These are phyloP conservation scores for Naegleria lovaniensis DNA, from an alignment of 208 protist species.

Conservation along the genomic window DNA sequence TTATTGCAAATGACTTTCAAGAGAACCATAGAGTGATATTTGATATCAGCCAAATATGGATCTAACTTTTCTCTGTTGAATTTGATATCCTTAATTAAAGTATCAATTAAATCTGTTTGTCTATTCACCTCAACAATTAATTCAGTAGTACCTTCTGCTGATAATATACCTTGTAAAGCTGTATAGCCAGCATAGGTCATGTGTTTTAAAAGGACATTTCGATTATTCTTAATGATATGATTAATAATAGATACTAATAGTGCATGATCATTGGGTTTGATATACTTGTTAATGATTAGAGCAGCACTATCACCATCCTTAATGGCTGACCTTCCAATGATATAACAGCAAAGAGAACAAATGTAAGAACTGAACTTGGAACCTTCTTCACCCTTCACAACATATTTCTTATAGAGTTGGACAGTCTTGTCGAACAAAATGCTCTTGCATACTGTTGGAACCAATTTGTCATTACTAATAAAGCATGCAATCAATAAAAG, in stretches of 20 bases:
- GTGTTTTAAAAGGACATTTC: background rate
- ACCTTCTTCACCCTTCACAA: background rate
- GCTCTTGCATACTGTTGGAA: background rate
- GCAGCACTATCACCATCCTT: background rate
- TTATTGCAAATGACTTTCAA: background rate
- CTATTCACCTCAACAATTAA: background rate
- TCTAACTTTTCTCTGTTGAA: background rate
- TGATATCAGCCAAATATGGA: background rate
- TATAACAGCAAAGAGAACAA: slow-evolving; percentile 2
- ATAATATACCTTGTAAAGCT: background rate
- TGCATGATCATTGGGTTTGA: background rate
- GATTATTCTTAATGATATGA: background rate
- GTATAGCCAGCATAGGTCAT: background rate
- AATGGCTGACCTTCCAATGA: background rate
- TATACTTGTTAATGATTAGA: background rate
- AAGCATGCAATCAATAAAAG: background rate
- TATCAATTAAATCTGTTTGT: background rate
- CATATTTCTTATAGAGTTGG: background rate
- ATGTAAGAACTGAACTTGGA: background rate
- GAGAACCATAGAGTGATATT: background rate
- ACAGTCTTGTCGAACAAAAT: background rate
- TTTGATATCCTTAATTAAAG: background rate
- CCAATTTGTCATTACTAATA: background rate
- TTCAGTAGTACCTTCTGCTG: background rate
- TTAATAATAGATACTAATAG: background rate